Evolutionary conservation across 2,329 filamentous ascomycete species (phyloP).

Genomic region (Colletotrichum gloeosporioides): DNA sequence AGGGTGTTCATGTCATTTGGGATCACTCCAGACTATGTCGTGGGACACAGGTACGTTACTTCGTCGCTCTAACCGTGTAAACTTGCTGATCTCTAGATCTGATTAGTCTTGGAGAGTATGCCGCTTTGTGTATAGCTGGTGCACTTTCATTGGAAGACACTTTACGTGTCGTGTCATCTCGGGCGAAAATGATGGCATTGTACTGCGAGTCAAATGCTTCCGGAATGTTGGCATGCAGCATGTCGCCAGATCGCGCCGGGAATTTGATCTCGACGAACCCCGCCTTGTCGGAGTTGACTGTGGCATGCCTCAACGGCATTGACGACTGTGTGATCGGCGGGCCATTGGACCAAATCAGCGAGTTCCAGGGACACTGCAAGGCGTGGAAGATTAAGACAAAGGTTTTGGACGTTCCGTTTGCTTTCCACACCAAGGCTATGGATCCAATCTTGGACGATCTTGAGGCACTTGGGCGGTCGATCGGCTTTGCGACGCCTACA

Average conservation of each 20-base stretch:
- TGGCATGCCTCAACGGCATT: background rate
- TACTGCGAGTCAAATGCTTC: background rate
- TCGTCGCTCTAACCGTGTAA: background rate
- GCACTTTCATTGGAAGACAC: background rate
- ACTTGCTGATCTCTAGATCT: background rate
- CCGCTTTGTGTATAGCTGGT: background rate
- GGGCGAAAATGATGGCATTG: background rate
- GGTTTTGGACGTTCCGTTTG: background rate
- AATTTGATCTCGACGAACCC: background rate
- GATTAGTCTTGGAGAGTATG: background rate
- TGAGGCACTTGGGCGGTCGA: background rate
- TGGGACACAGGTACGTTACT: background rate
- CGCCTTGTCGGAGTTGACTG: background rate
- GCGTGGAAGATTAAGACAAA: background rate
- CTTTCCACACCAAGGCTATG: background rate
- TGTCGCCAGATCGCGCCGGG: background rate
- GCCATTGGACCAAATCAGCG: background rate
- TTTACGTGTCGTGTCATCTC: background rate
- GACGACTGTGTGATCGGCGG: background rate
- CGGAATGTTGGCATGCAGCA: background rate
- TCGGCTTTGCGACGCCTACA: background rate
- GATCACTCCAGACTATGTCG: background rate
- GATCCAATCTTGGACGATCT: background rate
- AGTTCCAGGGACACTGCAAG: background rate
- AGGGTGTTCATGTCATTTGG: background rate